These are phyloP conservation scores for Fonsecaea nubica DNA, from an alignment of 2,329 filamentous ascomycete species.

Conservation along the genomic window DNA sequence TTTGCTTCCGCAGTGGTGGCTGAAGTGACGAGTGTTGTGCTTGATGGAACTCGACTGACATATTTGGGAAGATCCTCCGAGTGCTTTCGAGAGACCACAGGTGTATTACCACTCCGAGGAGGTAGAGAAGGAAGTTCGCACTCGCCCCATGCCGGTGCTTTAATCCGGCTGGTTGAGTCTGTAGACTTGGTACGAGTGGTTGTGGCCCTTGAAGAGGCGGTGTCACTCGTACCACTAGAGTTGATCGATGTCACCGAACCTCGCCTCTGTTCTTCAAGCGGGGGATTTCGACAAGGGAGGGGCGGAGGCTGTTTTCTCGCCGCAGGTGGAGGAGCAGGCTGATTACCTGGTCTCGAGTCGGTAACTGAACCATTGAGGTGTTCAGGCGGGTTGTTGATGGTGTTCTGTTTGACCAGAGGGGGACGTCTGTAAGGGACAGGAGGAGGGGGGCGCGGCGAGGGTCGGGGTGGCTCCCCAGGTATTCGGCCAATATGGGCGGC, in stretches of 20 bases:
- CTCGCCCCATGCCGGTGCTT: slow-evolving; percentile 65
- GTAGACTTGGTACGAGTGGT: slow-evolving; percentile 39
- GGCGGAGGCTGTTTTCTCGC: slow-evolving; percentile 48
- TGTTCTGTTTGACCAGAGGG: slow-evolving; percentile 41
- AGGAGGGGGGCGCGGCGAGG: slow-evolving; percentile 31
- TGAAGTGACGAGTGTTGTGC: slow-evolving; percentile 37
- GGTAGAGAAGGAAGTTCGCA: slow-evolving; percentile 62
- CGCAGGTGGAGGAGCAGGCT: slow-evolving; percentile 38
- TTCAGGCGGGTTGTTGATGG: slow-evolving; percentile 47
- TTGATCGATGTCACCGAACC: slow-evolving; percentile 58
- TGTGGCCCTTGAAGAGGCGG: slow-evolving; percentile 23
- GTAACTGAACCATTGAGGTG: slow-evolving; percentile 44
- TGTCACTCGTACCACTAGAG: slow-evolving; percentile 53
- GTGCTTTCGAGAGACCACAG: slow-evolving; percentile 40
- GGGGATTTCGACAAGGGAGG: slow-evolving; percentile 53
- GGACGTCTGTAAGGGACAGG: slow-evolving; percentile 43
- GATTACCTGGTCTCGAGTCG: slow-evolving; percentile 43
- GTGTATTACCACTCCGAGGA: slow-evolving; percentile 49
- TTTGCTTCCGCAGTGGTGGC: slow-evolving; percentile 30
- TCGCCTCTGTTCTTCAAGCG: slow-evolving; percentile 42
- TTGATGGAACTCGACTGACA: slow-evolving; percentile 46
- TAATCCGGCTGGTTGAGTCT: slow-evolving; percentile 49
- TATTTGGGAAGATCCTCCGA: slow-evolving; percentile 48
- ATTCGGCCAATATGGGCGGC: slow-evolving; percentile 50
- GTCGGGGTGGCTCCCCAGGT: slow-evolving; percentile 43